Evolutionary conservation across 164 flowering plant genomes (phyloP).

Genomic region (Vitis cinerea): DNA sequence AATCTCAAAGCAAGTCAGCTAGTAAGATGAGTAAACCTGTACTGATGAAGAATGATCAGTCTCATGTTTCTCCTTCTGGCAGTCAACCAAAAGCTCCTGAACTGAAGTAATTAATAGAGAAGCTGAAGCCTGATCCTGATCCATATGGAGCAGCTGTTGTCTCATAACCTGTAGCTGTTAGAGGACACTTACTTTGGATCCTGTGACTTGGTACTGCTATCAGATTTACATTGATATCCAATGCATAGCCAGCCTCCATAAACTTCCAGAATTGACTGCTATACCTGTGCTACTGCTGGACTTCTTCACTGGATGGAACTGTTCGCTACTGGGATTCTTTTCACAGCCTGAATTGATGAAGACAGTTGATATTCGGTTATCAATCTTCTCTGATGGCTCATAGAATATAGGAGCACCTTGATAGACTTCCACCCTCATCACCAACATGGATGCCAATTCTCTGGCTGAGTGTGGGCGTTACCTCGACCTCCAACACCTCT

Average conservation of each 20-base stretch:
- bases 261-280: conserved; percentile 38
- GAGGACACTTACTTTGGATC: conserved; percentile 39
- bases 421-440: not conserved
- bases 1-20: too few relatives aligned
- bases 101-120: conserved; percentile 7
- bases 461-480: conserved; percentile 46
- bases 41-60: too few relatives aligned
- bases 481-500: conserved; percentile 47
- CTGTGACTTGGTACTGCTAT: conserved; percentile 45
- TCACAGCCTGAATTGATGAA: too few relatives aligned
- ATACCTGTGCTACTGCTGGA: conserved; percentile 26
- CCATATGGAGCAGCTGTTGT: conserved; percentile 46
- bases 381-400: too few relatives aligned
- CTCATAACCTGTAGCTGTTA: conserved; percentile 32
- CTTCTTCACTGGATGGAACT: too few relatives aligned
- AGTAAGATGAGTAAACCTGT: too few relatives aligned
- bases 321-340: too few relatives aligned
- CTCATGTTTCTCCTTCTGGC: too few relatives aligned
- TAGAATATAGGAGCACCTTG: too few relatives aligned
- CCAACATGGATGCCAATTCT: conserved; percentile 49
- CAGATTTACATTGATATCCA: conserved; percentile 36
- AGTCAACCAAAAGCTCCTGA: too few relatives aligned
- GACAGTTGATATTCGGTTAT: too few relatives aligned
- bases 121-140: conserved; percentile 22
- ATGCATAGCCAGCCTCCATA: conserved; percentile 29